These are phyloP conservation scores for Aspergillus eucalypticola DNA, from an alignment of 2,329 filamentous ascomycete species.

Conservation along the genomic window DNA sequence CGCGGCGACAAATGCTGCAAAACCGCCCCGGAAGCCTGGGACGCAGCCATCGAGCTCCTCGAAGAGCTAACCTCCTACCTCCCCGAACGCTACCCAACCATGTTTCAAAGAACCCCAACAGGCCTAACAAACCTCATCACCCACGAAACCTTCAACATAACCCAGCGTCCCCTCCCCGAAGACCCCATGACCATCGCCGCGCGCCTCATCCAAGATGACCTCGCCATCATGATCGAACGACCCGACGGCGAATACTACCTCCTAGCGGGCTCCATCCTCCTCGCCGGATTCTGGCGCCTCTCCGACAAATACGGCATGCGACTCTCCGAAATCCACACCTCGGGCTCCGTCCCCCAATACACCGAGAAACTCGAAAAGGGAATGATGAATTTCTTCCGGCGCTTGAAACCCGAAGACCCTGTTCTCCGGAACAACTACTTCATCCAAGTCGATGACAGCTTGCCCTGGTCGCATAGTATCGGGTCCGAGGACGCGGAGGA, in stretches of 20 bases:
- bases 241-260: constrained; percentile 79
- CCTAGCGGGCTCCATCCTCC: constrained; percentile 71
- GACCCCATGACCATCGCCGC: constrained; percentile 77
- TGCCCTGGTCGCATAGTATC: constrained; percentile 76
- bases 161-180: constrained; percentile 64
- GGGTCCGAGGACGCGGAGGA: constrained; percentile 67
- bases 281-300: constrained; percentile 81
- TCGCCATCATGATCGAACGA: constrained; percentile 79
- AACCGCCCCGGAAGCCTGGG: constrained; percentile 69
- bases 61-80: constrained; percentile 72
- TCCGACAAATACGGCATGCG: constrained; percentile 80
- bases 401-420: constrained; percentile 67
- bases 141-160: constrained; percentile 69
- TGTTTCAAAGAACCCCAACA: constrained; percentile 64
- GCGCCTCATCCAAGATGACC: constrained; percentile 75
- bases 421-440: constrained; percentile 81
- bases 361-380: constrained; percentile 70
- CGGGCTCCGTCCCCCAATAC: constrained; percentile 73
- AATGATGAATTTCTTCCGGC: constrained; percentile 78
- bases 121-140: constrained; percentile 73
- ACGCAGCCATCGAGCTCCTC: constrained; percentile 72
- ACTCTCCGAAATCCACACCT: constrained; percentile 76
- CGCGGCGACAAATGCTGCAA: constrained; percentile 67
- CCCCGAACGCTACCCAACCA: constrained; percentile 69
- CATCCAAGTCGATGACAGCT: constrained; percentile 76